A percentile compares a stretch with the other conserved stretches of the same genome.
These are phyloP conservation scores for Picea abies DNA, from an alignment of 83 land plant species.

Conservation along the genomic window DNA sequence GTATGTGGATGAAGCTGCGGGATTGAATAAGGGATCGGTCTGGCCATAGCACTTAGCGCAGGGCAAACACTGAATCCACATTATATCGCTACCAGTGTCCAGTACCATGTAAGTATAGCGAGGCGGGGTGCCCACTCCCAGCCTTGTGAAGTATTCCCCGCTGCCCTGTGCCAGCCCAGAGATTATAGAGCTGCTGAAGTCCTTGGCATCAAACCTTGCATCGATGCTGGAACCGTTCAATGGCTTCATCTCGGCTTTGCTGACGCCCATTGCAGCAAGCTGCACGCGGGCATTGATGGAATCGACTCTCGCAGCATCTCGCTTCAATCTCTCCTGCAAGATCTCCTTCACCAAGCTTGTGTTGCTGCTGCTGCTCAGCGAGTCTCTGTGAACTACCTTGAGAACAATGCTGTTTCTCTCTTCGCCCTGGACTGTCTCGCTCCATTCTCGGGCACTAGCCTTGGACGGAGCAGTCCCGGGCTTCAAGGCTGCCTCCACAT, in stretches of 20 bases:
- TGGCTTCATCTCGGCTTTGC: constrained; percentile 2
- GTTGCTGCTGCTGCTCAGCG: not conserved
- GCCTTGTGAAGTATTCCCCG: too few species aligned
- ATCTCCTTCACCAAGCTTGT: not conserved
- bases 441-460: too few species aligned
- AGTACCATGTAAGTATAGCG: constrained; percentile 45
- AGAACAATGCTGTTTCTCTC: not conserved
- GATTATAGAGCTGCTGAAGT: constrained; percentile 50
- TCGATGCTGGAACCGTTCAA: not conserved
- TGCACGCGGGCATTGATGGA: not conserved
- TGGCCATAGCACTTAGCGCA: constrained; percentile 42
- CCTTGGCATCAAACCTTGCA: too few species aligned
- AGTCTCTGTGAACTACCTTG: constrained; percentile 1
- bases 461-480: too few species aligned
- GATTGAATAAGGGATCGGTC: constrained; percentile 41
- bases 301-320: constrained; percentile 30
- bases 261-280: too few species aligned
- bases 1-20: constrained; percentile 17
- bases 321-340: constrained; percentile 15
- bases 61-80: constrained; percentile 49
- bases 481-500: too few species aligned
- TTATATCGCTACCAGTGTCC: constrained; percentile 56
- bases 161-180: constrained; percentile 58
- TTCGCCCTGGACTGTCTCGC: too few species aligned
- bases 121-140: constrained; percentile 50